Base-by-base conservation (phyloP, 768 basidiomycete species). In the Termitomyces heimii region DNA sequence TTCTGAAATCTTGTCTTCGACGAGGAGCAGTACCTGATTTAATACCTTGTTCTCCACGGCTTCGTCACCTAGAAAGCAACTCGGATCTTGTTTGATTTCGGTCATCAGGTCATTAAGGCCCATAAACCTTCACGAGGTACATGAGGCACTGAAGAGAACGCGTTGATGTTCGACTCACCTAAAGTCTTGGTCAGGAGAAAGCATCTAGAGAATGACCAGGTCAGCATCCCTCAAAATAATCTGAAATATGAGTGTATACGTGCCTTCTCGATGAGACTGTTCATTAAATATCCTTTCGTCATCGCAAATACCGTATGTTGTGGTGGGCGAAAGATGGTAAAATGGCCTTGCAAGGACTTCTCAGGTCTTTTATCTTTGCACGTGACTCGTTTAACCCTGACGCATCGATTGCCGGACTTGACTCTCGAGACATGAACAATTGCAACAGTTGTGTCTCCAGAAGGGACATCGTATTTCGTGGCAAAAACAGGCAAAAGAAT, bases 1-100 rank as follows among this genome's bases (percentile, higher is more conserved):
- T 76, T 99, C 97, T 8, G 94, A 94, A 63, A 95, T 98, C 72
- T 88, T 89, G 74, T 99, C 97, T 67, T 92, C 89, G 5, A 98
- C 88, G 20, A 98, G 81, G 34, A 83, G 77, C 43, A 98, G 77
- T 1, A 98, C 94, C 69, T 89, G 85, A 42, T 82, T 83, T 47
- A 96, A 79, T 51, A 96, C 85, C 68, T 89, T 90, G 68, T 77
- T 84, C 77, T 99, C 97, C 32, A 87, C 82, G 5, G 77, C 64
- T 68, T 98, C 95, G 68, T 99, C 96, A 54, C 92, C 85, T 12
- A 83, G 73, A 70, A 94, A 94, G 49, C 81, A 85, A 48, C 71
- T 73, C 51, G 81, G 83, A 81, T 92, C 87, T 69, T 84, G 81
- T 70, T 82, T 87, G 76, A 95, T 85, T 75, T 96, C 94, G 37